Evolutionary conservation across 345 rosid genomes (phyloP).

Genomic region (Hypericum perforatum): DNA sequence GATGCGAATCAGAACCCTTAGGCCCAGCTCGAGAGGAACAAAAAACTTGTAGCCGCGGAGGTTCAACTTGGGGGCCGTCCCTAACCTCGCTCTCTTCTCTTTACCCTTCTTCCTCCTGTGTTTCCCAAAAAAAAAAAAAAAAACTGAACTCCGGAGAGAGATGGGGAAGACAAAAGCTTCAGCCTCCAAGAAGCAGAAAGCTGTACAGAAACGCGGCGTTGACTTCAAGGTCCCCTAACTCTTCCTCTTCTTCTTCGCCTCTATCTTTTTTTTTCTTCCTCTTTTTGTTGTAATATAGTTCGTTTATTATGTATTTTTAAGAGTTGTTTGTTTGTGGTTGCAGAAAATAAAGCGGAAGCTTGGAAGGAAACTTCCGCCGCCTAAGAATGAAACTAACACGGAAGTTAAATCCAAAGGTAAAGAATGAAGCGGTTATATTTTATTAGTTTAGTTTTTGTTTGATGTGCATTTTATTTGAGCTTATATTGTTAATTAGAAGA

Average conservation of each 20-base stretch:
- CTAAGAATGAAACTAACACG: slow-evolving; percentile 78
- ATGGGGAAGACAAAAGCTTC: slow-evolving; percentile 55
- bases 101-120: no score
- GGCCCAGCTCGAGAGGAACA: no score
- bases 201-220: slow-evolving; percentile 45
- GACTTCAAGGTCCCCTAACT: slow-evolving; percentile 59
- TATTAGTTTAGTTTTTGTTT: neutral
- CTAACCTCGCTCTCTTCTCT: no score
- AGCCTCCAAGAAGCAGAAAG: slow-evolving; percentile 52
- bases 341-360: slow-evolving; percentile 92
- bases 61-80: no score
- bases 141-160: no score
- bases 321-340: slow-evolving; percentile 2
- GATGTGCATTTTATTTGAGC: no score
- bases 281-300: neutral
- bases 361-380: slow-evolving; percentile 78
- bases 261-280: neutral
- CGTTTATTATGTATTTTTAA: neutral
- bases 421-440: neutral
- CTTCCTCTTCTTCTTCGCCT: neutral
- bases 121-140: no score
- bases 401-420: slow-evolving; percentile 80
- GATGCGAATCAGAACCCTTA: no score
- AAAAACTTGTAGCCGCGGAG: no score
- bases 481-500: no score